Base-by-base conservation (phyloP, 305 asterid species). In the Striga hermonthica region DNA sequence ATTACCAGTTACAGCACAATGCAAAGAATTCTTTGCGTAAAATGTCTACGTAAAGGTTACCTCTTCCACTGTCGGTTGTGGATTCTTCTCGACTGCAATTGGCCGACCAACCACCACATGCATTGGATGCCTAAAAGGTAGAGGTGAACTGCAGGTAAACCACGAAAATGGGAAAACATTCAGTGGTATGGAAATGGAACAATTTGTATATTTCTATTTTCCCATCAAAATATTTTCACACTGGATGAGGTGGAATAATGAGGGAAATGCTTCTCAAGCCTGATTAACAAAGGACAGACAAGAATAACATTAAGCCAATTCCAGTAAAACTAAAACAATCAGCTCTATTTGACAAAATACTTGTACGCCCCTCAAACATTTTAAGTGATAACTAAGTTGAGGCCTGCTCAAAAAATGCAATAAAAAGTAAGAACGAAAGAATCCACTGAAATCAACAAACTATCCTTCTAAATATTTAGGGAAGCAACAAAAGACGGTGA, bases 81-180 rank as follows among this genome's bases (percentile, higher is more conserved):
- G 73, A 67, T 83, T 87, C 81, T 78, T 90, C 83, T 83, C 66
- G 57, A 85, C 62, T 62, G 60, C 38, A 69, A 92, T 87, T 2
- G 98, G 98, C 57, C 66, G 86, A 54, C 98, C 98, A 76, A 91
- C 95, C 70, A 91, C 96, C 72, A 91, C 91, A 76, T 91, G 88
- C 86, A 91, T 70, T 12, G 95, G 98, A 52, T 45, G 83, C 74
- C 79, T 80, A 55, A 89, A 78, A 7, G 96, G 98, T 31, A 93
- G 52, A 57, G 98, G 98, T 69, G 96, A 75, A 70, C 98, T 90
- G 88, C 79, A 82, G 77, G 36, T 57, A 44, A 75, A 64, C 47
- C 44, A 39, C 48, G 69, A 35, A 45, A 70, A 45, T 56, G 64
- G 67, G 52, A 47, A 54, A 57, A 54, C 12, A 14, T 36, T 64